Conservation (phyloP, 2,329 filamentous ascomycete genomes). For the Trichoderma sp. region DNA sequence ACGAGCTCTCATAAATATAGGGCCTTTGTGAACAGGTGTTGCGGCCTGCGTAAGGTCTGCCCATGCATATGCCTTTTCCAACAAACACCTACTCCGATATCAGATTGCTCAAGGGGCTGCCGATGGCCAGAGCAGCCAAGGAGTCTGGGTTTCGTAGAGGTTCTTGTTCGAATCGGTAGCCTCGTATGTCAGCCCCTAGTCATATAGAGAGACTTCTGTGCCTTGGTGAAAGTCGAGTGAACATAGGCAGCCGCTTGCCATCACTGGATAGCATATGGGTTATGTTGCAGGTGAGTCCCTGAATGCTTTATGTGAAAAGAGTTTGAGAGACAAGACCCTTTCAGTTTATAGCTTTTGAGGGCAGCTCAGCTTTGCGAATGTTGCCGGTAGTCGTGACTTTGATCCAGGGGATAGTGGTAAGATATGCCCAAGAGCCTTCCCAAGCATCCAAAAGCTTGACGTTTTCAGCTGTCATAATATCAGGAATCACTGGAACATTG, state of each 20-base stretch:
- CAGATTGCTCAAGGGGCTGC: neutral
- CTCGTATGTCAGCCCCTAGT: neutral
- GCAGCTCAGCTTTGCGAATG: constrained; percentile 71
- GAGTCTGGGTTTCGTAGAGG: neutral
- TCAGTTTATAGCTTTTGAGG: constrained; percentile 51
- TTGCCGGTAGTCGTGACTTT: constrained; percentile 66
- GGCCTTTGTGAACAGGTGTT: neutral
- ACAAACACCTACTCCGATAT: neutral
- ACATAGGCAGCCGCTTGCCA: neutral
- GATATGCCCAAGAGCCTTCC: constrained; percentile 80
- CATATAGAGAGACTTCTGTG: neutral
- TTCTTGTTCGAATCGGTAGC: neutral
- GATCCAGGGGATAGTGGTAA: constrained; percentile 74
- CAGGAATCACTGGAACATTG: constrained; percentile 60
- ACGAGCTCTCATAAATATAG: neutral
- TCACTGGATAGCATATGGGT: neutral
- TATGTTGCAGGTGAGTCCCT: neutral
- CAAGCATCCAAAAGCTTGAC: constrained; percentile 66
- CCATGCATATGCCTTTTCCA: neutral
- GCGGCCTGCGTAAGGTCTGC: neutral
- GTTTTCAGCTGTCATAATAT: constrained; percentile 67
- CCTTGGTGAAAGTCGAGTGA: neutral
- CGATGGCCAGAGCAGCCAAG: neutral
- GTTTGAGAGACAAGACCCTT: neutral
- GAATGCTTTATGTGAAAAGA: neutral